Conservation (phyloP, 2,329 filamentous ascomycete genomes). For the Pseudocercospora ulei region DNA sequence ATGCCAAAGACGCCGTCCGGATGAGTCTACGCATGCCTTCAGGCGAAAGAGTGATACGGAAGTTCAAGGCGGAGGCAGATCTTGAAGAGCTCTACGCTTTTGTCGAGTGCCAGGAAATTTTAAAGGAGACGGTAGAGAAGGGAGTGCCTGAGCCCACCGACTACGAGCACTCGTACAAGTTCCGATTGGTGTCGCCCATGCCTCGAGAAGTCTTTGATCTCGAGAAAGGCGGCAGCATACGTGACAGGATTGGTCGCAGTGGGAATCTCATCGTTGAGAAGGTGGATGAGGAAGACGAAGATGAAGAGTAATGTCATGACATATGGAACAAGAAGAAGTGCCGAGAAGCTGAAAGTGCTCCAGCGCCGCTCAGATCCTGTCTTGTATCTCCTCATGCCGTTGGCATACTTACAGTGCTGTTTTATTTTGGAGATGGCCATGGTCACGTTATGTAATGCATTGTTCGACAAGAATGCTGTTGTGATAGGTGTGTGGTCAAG, state of each 20-base stretch:
- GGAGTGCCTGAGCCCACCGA: constrained; percentile 48
- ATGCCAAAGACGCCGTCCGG: constrained; percentile 61
- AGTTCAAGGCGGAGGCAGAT: constrained; percentile 58
- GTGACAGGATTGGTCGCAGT: constrained; percentile 65
- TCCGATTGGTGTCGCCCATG: constrained; percentile 74
- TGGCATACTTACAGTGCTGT: no score
- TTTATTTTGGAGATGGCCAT: no score
- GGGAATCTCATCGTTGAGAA: constrained; percentile 84
- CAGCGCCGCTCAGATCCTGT: neutral
- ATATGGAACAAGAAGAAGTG: neutral
- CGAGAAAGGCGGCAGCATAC: constrained; percentile 55
- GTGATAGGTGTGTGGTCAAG: no score
- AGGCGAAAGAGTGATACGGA: constrained; percentile 65
- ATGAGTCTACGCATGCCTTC: constrained; percentile 53
- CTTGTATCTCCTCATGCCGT: no score
- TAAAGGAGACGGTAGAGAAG: constrained; percentile 39
- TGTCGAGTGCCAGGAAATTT: constrained; percentile 74
- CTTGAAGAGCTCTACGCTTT: constrained; percentile 92
- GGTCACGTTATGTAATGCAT: no score
- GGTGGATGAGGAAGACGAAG: constrained; percentile 35
- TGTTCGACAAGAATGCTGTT: no score
- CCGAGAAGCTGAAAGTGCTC: neutral
- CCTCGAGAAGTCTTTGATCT: constrained; percentile 68
- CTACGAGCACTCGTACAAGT: constrained; percentile 75
- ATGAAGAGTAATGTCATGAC: constrained; percentile 4